Conservation (phyloP, 202 grass and related monocot species). For the Schoenoplectus tabernaemontani region DNA sequence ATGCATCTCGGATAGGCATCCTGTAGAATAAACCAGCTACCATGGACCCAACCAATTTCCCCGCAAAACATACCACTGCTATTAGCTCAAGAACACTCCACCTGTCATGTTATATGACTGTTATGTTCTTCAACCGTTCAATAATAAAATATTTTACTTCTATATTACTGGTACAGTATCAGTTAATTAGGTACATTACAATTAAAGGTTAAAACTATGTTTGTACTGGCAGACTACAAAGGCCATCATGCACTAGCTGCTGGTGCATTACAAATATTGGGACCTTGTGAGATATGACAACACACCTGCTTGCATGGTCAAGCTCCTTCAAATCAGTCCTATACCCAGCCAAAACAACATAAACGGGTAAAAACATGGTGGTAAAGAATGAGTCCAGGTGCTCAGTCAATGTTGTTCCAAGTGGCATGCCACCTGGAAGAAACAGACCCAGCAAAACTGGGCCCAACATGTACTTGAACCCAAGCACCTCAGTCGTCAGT, state of each 20-base stretch:
- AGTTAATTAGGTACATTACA: neutral
- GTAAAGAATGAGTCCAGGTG: slow-evolving; percentile 63
- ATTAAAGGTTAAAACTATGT: neutral
- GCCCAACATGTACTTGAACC: slow-evolving; percentile 66
- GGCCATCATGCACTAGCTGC: neutral
- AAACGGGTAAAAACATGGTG: slow-evolving; percentile 55
- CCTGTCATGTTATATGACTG: neutral
- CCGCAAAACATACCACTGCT: slow-evolving; percentile 38
- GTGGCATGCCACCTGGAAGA: slow-evolving; percentile 67
- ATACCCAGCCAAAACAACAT: slow-evolving; percentile 57
- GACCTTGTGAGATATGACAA: neutral
- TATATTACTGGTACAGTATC: neutral
- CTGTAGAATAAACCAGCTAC: slow-evolving; percentile 41
- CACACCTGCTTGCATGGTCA: neutral
- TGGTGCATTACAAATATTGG: neutral
- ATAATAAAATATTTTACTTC: neutral
- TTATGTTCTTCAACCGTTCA: neutral
- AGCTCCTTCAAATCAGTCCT: slow-evolving; percentile 48
- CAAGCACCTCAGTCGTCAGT: slow-evolving; percentile 49
- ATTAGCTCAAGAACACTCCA: slow-evolving; percentile 58
- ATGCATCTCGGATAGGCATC: slow-evolving; percentile 40
- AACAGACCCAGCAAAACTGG: slow-evolving; percentile 54
- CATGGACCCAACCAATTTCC: slow-evolving; percentile 53
- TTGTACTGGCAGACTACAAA: neutral
- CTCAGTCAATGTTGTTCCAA: slow-evolving; percentile 63